Percentiles rank a stretch among this genome's conserved stretches.
Evolutionary conservation across 2,329 filamentous ascomycete species (phyloP).

Genomic region (Pseudogymnoascus sp.): DNA sequence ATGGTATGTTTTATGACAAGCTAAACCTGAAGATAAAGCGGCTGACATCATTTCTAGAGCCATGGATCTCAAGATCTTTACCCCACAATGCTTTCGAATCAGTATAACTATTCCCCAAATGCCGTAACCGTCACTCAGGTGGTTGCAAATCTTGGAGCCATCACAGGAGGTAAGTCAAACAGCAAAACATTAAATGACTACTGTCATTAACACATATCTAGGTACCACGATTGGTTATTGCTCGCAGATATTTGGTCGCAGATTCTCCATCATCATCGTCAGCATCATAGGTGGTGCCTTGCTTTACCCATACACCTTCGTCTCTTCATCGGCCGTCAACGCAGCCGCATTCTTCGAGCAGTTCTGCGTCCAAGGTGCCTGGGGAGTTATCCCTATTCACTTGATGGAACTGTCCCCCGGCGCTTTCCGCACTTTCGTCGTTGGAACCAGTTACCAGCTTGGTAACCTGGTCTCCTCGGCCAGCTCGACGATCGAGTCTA

Average conservation of each 20-base stretch:
- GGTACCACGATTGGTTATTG: constrained; percentile 58
- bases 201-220: not conserved
- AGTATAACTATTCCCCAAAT: constrained; percentile 34
- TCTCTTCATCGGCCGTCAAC: constrained; percentile 53
- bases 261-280: constrained; percentile 59
- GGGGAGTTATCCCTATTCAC: constrained; percentile 66
- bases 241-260: constrained; percentile 57
- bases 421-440: constrained; percentile 62
- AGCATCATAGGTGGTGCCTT: constrained; percentile 62
- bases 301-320: constrained; percentile 76
- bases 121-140: constrained; percentile 61
- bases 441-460: constrained; percentile 64
- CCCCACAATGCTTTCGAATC: constrained; percentile 50
- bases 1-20: constrained; percentile 53
- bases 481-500: constrained; percentile 69
- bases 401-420: constrained; percentile 65
- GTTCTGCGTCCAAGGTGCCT: constrained; percentile 69
- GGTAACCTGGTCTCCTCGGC: constrained; percentile 69
- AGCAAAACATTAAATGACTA: not conserved
- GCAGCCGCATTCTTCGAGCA: constrained; percentile 79
- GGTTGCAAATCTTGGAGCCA: constrained; percentile 62
- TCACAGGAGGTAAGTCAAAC: constrained; percentile 45
- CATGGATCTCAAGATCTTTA: constrained; percentile 43
- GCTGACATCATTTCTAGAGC: not conserved
- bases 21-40: not conserved